These are phyloP conservation scores for Fusarium pininemorale DNA, from an alignment of 2,329 filamentous ascomycete genomes.

Conservation along the genomic window DNA sequence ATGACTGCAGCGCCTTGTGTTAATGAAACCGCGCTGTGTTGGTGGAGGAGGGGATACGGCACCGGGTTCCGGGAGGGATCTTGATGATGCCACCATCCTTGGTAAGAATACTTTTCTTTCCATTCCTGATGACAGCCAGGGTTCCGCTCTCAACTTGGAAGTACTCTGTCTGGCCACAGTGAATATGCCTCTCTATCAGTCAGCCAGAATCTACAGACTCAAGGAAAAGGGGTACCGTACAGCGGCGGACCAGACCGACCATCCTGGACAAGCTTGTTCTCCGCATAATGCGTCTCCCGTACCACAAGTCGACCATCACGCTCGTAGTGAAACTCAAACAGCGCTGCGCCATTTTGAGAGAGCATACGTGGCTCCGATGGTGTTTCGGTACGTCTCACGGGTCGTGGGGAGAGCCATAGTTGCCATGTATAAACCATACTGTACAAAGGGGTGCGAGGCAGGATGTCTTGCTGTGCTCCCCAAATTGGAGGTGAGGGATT, in stretches of 20 bases:
- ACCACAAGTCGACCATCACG: not conserved
- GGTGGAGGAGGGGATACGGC: accelerated
- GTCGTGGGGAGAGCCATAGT: not conserved
- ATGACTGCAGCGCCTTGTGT: not conserved
- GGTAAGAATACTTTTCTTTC: not conserved
- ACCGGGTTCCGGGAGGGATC: not conserved
- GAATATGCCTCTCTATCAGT: not conserved
- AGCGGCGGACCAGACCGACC: not conserved
- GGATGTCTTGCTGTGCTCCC: accelerated
- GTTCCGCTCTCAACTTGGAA: not conserved
- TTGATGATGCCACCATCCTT: not conserved
- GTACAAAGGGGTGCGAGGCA: not conserved
- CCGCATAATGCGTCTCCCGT: not conserved
- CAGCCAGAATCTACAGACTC: not conserved
- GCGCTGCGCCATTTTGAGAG: not conserved
- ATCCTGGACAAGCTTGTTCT: not conserved
- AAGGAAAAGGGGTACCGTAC: not conserved
- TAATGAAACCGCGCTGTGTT: accelerated
- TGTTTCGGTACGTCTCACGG: not conserved
- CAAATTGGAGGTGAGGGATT: accelerated
- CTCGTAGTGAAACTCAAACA: not conserved
- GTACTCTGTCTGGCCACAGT: not conserved
- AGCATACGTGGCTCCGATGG: not conserved
- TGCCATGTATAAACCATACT: not conserved
- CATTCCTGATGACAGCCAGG: not conserved